Base-by-base conservation (phyloP, 441 rosid genomes). In the Geranium incanum region DNA sequence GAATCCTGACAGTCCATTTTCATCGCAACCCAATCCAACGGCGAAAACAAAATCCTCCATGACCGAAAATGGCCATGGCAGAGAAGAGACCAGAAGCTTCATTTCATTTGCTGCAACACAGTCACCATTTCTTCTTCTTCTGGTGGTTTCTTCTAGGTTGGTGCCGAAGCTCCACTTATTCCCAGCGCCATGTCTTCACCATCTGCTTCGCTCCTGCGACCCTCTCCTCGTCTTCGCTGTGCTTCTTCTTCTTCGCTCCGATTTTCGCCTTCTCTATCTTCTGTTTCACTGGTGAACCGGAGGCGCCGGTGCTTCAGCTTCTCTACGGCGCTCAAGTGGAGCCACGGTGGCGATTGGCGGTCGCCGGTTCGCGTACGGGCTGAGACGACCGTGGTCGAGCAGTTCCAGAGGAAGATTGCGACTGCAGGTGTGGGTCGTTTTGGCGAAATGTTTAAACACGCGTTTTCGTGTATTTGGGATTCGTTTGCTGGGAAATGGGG, bases 301-400 rank as follows among this genome's bases (percentile, higher is more conserved):
- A 70, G 75, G 74, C 72, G 13, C 62, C 86, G 86, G 21, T 79
- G 86, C 36, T 67, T 72, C 74, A 82, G 88, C 69, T 84, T 85
- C 81, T 81, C 82, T 0, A 80, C 88, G 52, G 85, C 82, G 70
- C 75, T 76, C 36, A 79, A 82, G 77, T 81, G 86, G 89, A 85
- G 88, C 78, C 84, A 84, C 75, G 79, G 86, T 50, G 78, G 68
- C 52, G 82, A 68, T 19, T 86, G 90, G 90, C 57, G 83, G 33
- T 82, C 85, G 0, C 85, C 86, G 33, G 71, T 43, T 45, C 82
- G 83, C 69, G 87, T 83, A 11, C 83, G 85, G 50, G 81, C 85
- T 70, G 90, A 81, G 75, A 41, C 73, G 57, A 79, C 90, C 2
- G 79, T 80, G 8, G 66, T 81, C 72, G 86, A 83, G 71, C 80